Conservation (phyloP, 495 filamentous ascomycete species). For the Aspergillus baeticus region DNA sequence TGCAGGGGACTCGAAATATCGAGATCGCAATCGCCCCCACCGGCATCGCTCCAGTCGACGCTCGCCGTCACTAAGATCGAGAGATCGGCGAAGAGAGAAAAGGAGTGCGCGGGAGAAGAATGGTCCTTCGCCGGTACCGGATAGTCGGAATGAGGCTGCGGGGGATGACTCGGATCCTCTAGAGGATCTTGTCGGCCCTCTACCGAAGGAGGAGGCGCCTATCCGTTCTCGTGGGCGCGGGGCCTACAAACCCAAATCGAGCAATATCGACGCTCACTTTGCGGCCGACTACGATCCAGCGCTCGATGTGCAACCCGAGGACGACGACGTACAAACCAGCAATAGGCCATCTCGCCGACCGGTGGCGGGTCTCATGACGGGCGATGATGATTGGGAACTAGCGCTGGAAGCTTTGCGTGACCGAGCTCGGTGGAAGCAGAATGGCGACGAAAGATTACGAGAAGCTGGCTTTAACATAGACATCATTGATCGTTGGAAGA, state of each 20-base stretch:
- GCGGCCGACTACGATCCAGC: conserved; percentile 73
- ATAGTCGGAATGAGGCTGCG: conserved; percentile 3
- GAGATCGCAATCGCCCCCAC: conserved; percentile 24
- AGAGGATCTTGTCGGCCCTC: conserved; percentile 78
- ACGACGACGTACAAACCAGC: conserved; percentile 34
- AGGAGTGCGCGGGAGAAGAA: not conserved
- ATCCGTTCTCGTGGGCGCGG: conserved; percentile 78
- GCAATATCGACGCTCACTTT: conserved; percentile 81
- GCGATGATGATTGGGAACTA: conserved; percentile 75
- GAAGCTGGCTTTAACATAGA: conserved; percentile 78
- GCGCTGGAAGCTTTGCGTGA: conserved; percentile 81
- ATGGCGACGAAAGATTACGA: conserved; percentile 74
- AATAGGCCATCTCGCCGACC: conserved; percentile 36
- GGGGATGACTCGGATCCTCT: conserved; percentile 69
- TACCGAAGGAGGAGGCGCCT: conserved; percentile 48
- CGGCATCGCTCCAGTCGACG: conserved; percentile 29
- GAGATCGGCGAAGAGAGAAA: conserved; percentile 14
- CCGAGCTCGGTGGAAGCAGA: conserved; percentile 74
- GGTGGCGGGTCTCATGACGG: conserved; percentile 43
- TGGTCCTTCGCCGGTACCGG: not conserved
- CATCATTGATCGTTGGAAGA: conserved; percentile 77
- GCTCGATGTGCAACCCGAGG: conserved; percentile 60
- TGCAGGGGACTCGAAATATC: conserved; percentile 20
- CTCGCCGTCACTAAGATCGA: conserved; percentile 25
- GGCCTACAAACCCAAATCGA: conserved; percentile 47